Base-by-base conservation (phyloP, 192 early-diverging fungal species). In the Linderina pennispora region DNA sequence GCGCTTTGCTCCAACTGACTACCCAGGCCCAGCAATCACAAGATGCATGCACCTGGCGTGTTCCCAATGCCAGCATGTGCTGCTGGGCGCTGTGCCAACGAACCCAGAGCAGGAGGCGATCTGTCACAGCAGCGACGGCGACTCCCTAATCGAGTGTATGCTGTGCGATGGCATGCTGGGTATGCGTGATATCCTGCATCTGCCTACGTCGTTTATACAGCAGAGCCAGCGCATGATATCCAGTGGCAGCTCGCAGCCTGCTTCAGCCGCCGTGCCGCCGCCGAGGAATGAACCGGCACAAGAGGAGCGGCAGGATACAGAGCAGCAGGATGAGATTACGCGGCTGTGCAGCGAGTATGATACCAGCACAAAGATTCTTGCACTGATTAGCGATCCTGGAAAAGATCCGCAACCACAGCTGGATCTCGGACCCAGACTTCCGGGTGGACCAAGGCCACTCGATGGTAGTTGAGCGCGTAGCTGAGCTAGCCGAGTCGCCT, bases 1-100 rank as follows among this genome's bases (percentile, higher is more conserved):
- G 38, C 22, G 43, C n/a, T 62, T 55, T 23, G 45, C 31, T 13
- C 41, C 36, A 4, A 36, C 46, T 14, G 66, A 58, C 43, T 46
- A 51, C 25, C 59, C 55, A 3, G 66, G 66, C 0, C 59, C 66
- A n/a, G 59, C 50, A 14, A 24, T 70, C 15, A 70, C 66, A 40
- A 48, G 33, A 31, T 70, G 66, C 50, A 50, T 39, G 48, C 66
- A 70, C 55, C 42, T 62, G 25, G 47, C 47, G 23, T 70, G 66
- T 18, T 40, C 40, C 25, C 50, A 50, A 36, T 70, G 66, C 47
- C 54, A 54, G 51, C 16, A 43, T 15, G 60, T 55, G 4, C 45
- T 70, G 3, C 62, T 62, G 38, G 66, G 50, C 5, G 48, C 20
- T 0, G 51, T 50, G 20, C 49, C 54, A 5, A 23, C 55, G 15